These are phyloP conservation scores for Apiotrichum domesticum DNA, from an alignment of 1,284 basidiomycete genomes.

Conservation along the genomic window DNA sequence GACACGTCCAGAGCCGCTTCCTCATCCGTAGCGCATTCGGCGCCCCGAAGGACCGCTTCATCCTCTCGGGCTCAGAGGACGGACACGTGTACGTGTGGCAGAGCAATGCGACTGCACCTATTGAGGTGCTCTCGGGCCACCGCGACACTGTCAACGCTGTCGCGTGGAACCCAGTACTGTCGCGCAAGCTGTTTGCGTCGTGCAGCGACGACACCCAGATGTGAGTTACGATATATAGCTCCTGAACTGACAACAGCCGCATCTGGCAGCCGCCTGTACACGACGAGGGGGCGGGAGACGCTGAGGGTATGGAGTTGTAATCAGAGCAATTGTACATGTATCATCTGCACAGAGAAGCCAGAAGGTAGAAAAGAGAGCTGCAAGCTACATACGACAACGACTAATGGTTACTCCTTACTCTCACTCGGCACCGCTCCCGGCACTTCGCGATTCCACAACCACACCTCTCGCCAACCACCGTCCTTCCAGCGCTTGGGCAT, in stretches of 20 bases:
- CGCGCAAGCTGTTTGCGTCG: slow-evolving; percentile 83
- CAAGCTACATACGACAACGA: too few relatives aligned
- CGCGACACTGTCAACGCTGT: slow-evolving; percentile 87
- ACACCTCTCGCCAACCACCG: not conserved
- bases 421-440: too few relatives aligned
- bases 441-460: not conserved
- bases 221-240: slow-evolving; percentile 21
- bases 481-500: not conserved
- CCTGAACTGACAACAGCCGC: slow-evolving; percentile 6
- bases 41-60: slow-evolving; percentile 80
- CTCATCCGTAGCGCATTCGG: slow-evolving; percentile 92
- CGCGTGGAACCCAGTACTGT: slow-evolving; percentile 80
- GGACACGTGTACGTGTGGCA: slow-evolving; percentile 94
- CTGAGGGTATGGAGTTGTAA: slow-evolving; percentile 16
- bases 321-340: not conserved
- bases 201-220: slow-evolving; percentile 83
- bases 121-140: slow-evolving; percentile 81
- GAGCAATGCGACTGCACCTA: slow-evolving; percentile 68
- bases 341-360: not conserved
- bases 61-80: slow-evolving; percentile 92
- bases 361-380: too few relatives aligned
- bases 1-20: slow-evolving; percentile 71
- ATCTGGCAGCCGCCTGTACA: slow-evolving; percentile 15
- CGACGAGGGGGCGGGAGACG: not conserved
- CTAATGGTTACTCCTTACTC: too few relatives aligned